phyloP scores from a whole-genome alignment of 1,284 basidiomycete species.

The Pyrrhoderma noxium region DNA sequence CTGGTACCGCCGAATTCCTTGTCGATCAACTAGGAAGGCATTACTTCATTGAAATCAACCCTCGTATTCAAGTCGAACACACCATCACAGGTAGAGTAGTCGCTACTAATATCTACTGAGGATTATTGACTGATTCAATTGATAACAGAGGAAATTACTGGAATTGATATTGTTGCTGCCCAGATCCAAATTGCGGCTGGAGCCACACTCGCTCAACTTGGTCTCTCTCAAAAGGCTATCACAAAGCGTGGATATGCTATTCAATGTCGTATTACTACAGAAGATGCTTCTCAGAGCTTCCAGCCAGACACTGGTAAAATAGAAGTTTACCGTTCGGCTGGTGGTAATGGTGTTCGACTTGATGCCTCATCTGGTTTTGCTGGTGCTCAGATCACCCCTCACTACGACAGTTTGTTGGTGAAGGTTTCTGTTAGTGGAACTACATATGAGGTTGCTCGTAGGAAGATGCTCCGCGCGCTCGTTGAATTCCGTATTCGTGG shows the following conservation, averaged over 20 bases:
- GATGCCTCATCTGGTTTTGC: slow-evolving; percentile 98
- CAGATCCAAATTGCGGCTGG: slow-evolving; percentile 99
- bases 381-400: slow-evolving; percentile 99
- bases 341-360: slow-evolving; percentile 97
- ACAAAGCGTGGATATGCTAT: slow-evolving; percentile 96
- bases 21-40: slow-evolving; percentile 93
- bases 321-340: slow-evolving; percentile 97
- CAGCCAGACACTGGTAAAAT: slow-evolving; percentile 99
- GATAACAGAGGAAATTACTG: slow-evolving; percentile 88
- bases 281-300: slow-evolving; percentile 88
- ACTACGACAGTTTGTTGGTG: slow-evolving; percentile 97
- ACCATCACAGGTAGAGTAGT: slow-evolving; percentile 80
- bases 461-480: slow-evolving; percentile 98
- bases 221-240: slow-evolving; percentile 94
- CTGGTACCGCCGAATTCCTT: slow-evolving; percentile 95
- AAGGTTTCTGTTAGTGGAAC: slow-evolving; percentile 96
- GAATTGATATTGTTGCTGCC: slow-evolving; percentile 96
- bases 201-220: slow-evolving; percentile 91
- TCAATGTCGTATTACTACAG: slow-evolving; percentile 99
- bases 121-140: slow-evolving; percentile 14
- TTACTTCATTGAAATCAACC: slow-evolving; percentile 99
- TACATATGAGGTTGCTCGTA: slow-evolving; percentile 95
- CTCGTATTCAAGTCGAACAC: slow-evolving; percentile 98
- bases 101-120: slow-evolving; percentile 4
- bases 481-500: slow-evolving; percentile 99